Evolutionary conservation across 2,329 filamentous ascomycete genomes (phyloP).

Genomic region (Stagonosporopsis cucurbitacearum): DNA sequence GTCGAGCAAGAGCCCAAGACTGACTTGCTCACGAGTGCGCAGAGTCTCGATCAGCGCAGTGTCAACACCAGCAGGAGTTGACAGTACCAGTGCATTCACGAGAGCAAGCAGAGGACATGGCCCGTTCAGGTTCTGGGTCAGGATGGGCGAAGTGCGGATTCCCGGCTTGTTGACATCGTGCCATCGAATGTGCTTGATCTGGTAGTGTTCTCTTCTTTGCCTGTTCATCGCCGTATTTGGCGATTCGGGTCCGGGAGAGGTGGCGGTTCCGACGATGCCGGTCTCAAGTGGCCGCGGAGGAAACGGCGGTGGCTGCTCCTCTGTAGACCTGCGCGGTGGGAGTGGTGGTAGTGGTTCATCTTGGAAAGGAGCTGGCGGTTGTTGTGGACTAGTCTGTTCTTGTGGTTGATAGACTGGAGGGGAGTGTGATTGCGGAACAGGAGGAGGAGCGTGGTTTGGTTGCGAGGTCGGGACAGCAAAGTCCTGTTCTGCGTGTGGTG

Average conservation of each 20-base stretch:
- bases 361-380: slow-evolving; percentile 6
- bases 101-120: slow-evolving; percentile 92
- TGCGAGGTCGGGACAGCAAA: neutral
- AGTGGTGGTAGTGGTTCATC: slow-evolving; percentile 40
- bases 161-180: slow-evolving; percentile 66
- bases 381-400: slow-evolving; percentile 1
- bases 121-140: slow-evolving; percentile 92
- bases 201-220: slow-evolving; percentile 78
- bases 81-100: slow-evolving; percentile 88
- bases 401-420: neutral
- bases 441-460: slow-evolving; percentile 4
- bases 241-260: slow-evolving; percentile 44
- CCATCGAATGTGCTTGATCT: slow-evolving; percentile 92
- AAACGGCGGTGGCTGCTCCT: slow-evolving; percentile 42
- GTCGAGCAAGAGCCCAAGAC: slow-evolving; percentile 81
- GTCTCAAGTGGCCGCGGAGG: slow-evolving; percentile 45
- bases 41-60: slow-evolving; percentile 81
- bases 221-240: slow-evolving; percentile 49
- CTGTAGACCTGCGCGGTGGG: slow-evolving; percentile 42
- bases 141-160: slow-evolving; percentile 81
- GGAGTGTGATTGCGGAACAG: slow-evolving; percentile 16
- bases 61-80: slow-evolving; percentile 70
- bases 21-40: slow-evolving; percentile 83
- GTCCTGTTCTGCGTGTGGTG: slow-evolving; percentile 2
- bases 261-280: slow-evolving; percentile 16